phyloP scores from a whole-genome alignment of 805 yeast species.

The Candida yuanshanica region DNA sequence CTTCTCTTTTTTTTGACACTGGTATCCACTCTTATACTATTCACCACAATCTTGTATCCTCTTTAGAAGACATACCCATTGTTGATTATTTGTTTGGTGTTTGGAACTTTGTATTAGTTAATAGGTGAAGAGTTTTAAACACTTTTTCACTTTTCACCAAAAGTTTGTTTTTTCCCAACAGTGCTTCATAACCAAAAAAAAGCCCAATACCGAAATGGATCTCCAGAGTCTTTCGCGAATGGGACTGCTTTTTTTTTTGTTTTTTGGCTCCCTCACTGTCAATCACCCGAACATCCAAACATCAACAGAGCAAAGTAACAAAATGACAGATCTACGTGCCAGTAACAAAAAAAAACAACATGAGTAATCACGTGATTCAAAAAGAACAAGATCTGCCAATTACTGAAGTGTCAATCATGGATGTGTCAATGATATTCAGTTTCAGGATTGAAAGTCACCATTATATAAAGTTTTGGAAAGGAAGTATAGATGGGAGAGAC shows the following conservation, averaged over 20 bases:
- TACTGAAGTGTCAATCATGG: background rate
- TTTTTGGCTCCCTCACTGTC: too few species aligned
- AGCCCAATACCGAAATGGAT: background rate
- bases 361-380: background rate
- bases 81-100: background rate
- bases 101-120: background rate
- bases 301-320: background rate
- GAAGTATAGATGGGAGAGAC: too few species aligned
- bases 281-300: slow-evolving; percentile 1
- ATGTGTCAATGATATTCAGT: too few species aligned
- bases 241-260: background rate
- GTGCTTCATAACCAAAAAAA: slow-evolving; percentile 1
- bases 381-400: background rate
- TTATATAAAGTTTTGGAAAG: too few species aligned
- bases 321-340: background rate
- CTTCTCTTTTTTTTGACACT: background rate
- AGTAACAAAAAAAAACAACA: too few species aligned
- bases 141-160: slow-evolving; percentile 1
- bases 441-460: too few species aligned
- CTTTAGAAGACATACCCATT: background rate
- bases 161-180: background rate
- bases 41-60: background rate
- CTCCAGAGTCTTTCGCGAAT: background rate
- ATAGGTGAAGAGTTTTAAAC: background rate
- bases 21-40: background rate